Percentiles rank a stretch among this genome's conserved stretches.
Evolutionary conservation across 2,329 filamentous ascomycete genomes (phyloP).

Genomic region (Colletotrichum sp.): DNA sequence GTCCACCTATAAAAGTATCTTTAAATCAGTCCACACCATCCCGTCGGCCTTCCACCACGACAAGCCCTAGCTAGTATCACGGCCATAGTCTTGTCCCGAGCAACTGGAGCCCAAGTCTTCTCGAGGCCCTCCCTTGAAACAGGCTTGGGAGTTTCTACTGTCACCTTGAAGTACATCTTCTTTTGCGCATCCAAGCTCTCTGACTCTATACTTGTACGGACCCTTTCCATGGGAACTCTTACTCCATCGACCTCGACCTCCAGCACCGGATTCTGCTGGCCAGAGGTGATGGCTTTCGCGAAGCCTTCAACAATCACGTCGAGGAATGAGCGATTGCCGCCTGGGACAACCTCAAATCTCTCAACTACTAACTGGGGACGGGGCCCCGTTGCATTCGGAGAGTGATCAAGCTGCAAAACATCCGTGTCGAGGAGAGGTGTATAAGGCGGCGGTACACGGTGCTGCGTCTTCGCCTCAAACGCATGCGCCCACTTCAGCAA

Average conservation of each 20-base stretch:
- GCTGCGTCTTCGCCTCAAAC: neutral
- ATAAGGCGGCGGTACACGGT: neutral
- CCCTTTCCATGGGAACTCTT: fast-evolving
- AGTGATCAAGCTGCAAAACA: fast-evolving
- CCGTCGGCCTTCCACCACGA: neutral
- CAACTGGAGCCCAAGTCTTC: neutral
- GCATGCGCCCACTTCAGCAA: neutral
- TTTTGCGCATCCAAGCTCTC: neutral
- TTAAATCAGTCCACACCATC: neutral
- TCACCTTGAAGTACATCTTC: neutral
- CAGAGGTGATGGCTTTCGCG: fast-evolving
- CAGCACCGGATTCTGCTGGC: neutral
- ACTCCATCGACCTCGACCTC: neutral
- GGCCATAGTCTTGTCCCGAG: neutral
- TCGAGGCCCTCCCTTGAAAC: neutral
- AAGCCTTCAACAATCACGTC: neutral
- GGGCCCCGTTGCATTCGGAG: fast-evolving
- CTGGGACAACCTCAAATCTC: neutral
- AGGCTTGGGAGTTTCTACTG: neutral
- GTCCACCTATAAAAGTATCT: fast-evolving
- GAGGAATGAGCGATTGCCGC: fast-evolving
- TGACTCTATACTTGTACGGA: neutral
- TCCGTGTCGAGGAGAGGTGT: neutral
- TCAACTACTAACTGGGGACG: neutral
- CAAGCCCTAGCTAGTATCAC: neutral